A percentile compares a stretch with the other conserved stretches of the same genome.
Evolutionary conservation across 2,329 filamentous ascomycete species (phyloP).

Genomic region (Ophiocordyceps polyrhachis-furcata): DNA sequence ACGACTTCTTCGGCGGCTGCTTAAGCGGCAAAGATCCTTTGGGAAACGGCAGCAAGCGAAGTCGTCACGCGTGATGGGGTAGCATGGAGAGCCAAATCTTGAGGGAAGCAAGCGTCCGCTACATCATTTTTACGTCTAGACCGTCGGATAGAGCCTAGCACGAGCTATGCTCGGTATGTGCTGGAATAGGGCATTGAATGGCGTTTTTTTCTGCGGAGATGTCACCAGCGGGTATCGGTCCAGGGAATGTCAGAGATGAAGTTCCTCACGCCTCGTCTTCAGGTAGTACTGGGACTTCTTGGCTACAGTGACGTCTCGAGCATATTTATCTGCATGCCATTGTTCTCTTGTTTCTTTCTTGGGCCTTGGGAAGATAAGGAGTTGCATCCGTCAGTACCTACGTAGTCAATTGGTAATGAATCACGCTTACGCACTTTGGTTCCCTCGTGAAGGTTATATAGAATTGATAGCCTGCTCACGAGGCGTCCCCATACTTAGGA

Average conservation of each 20-base stretch:
- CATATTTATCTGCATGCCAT: neutral
- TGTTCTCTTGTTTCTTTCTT: neutral
- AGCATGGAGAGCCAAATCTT: neutral
- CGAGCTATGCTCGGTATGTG: neutral
- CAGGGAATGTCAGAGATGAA: neutral
- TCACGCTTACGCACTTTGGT: neutral
- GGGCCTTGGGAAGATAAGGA: neutral
- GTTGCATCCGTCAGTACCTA: neutral
- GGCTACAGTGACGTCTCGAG: neutral
- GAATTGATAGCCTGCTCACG: no score
- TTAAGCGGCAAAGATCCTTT: constrained; percentile 43
- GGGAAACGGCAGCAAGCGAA: constrained; percentile 29
- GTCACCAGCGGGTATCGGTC: neutral
- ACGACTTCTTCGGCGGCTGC: constrained; percentile 57
- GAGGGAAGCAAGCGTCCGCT: neutral
- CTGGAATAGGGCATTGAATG: neutral
- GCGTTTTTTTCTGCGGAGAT: neutral
- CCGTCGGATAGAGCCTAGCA: neutral
- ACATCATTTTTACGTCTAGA: neutral
- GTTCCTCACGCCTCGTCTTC: neutral
- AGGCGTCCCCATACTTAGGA: no score
- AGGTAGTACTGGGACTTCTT: neutral
- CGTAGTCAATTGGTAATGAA: neutral
- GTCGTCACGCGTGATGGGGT: constrained; percentile 22
- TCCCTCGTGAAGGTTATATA: neutral